Conservation (phyloP, 2,329 filamentous ascomycete genomes). For the Arthrobotrys megalospora region DNA sequence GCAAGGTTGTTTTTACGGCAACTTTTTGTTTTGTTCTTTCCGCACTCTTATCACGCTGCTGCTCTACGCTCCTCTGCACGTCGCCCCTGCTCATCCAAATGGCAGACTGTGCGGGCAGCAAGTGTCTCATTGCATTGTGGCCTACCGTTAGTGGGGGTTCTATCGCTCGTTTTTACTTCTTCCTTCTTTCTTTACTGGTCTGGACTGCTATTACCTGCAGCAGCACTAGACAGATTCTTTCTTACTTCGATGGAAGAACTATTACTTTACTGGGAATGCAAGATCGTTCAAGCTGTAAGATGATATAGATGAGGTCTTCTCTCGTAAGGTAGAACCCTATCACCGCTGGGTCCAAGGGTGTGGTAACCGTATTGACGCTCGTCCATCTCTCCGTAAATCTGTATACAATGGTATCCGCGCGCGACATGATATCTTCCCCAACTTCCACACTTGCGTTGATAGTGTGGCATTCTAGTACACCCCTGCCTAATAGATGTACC, state of each 20-base stretch:
- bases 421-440: neutral
- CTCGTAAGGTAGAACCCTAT: no score
- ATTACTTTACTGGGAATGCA: no score
- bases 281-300: neutral
- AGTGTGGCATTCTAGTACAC: conserved; percentile 4
- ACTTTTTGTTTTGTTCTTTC: conserved; percentile 10
- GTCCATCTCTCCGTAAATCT: conserved; percentile 1
- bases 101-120: neutral
- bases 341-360: no score
- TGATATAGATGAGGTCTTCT: no score
- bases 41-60: neutral
- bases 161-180: neutral
- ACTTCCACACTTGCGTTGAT: neutral
- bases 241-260: neutral
- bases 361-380: neutral
- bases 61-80: conserved; percentile 20
- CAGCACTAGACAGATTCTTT: neutral
- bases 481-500: no score
- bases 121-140: neutral
- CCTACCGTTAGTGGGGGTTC: conserved; percentile 11
- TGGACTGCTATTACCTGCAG: neutral
- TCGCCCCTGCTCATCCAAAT: conserved; percentile 6
- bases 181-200: neutral
- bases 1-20: conserved; percentile 29
- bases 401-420: neutral